Conservation (phyloP, 768 basidiomycete species). For the Tulasnella sp. region DNA sequence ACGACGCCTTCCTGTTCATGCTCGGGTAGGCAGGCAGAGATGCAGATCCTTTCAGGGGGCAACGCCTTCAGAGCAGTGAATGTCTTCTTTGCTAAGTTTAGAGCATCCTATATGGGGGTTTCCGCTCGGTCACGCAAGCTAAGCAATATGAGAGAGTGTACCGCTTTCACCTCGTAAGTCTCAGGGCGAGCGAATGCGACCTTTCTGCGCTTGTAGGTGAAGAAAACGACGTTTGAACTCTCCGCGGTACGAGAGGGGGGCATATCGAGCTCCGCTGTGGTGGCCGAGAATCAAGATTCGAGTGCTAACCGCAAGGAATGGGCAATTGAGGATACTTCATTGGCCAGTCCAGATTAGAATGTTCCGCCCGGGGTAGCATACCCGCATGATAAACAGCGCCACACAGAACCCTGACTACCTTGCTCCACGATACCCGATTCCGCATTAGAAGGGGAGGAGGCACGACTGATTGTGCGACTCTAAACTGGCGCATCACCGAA, state of each 20-base stretch:
- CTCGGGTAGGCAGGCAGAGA: background rate
- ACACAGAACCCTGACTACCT: no score
- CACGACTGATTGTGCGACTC: no score
- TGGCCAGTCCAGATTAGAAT: no score
- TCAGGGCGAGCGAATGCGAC: background rate
- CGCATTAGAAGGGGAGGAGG: no score
- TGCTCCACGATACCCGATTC: no score
- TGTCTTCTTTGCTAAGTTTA: background rate
- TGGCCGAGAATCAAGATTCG: background rate
- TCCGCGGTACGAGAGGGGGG: background rate
- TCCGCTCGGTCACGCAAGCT: background rate
- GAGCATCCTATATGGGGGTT: background rate
- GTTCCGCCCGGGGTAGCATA: no score
- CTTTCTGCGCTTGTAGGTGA: background rate
- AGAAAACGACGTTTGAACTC: background rate
- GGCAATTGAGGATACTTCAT: no score
- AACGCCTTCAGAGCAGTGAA: background rate
- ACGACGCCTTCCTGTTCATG: background rate
- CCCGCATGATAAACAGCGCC: no score
- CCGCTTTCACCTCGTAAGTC: background rate
- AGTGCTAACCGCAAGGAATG: no score
- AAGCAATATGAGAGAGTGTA: background rate
- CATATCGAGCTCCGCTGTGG: background rate
- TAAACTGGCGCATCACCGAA: background rate
- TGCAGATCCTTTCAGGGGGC: background rate